Percentiles rank a stretch among this genome's conserved stretches.
Conservation (phyloP, 1,284 basidiomycete species). For the Puccinia coronata region DNA sequence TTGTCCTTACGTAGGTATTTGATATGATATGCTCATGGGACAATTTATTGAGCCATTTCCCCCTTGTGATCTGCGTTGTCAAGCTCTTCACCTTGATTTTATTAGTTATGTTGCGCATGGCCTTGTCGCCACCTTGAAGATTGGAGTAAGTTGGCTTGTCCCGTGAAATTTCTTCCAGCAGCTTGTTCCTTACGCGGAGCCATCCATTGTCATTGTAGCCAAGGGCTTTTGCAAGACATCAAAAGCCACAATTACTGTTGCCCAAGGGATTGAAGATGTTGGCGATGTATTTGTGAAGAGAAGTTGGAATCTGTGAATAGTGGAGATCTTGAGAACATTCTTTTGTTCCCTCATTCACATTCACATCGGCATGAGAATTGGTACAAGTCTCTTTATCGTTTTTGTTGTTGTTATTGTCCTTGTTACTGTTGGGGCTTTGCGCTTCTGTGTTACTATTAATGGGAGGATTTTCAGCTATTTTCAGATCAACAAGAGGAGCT, state of each 20-base stretch:
- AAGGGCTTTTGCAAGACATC: background rate
- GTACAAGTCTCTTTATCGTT: too few species aligned
- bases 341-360: too few species aligned
- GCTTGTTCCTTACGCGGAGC: background rate
- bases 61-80: background rate
- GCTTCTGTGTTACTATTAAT: too few species aligned
- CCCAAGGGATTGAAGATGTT: background rate
- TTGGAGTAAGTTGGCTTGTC: background rate
- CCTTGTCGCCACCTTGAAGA: background rate
- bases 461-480: too few species aligned
- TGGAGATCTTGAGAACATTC: too few species aligned
- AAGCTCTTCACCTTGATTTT: background rate
- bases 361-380: too few species aligned
- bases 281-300: background rate
- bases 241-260: background rate
- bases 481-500: too few species aligned
- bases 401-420: too few species aligned
- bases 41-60: conserved; percentile 1
- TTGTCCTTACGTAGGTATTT: background rate
- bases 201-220: background rate
- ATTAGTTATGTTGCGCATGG: background rate
- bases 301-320: background rate
- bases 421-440: too few species aligned
- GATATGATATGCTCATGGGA: background rate
- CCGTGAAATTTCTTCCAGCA: background rate